A percentile compares a stretch with the other conserved stretches of the same genome.
Evolutionary conservation across 257 asterid genomes (phyloP).

Genomic region (Petunia secreta): DNA sequence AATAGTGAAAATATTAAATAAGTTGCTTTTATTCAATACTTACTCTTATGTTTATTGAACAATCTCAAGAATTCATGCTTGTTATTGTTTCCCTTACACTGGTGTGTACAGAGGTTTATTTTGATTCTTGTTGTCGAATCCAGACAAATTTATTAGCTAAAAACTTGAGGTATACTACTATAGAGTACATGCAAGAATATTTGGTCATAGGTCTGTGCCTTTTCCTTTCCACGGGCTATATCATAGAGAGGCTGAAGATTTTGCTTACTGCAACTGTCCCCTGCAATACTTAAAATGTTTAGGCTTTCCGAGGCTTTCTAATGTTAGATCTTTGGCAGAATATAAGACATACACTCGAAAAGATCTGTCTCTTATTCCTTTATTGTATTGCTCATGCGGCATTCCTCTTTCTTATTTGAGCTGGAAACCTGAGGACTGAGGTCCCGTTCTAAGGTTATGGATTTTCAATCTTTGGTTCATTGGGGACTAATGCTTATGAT

Average conservation of each 20-base stretch:
- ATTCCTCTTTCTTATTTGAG: constrained; percentile 18
- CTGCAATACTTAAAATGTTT: not conserved
- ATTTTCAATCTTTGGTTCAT: constrained; percentile 6
- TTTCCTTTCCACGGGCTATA: not conserved
- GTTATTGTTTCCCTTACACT: not conserved
- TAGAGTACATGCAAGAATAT: not conserved
- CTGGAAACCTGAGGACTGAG: constrained; percentile 23
- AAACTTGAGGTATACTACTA: not conserved
- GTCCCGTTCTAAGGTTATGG: constrained; percentile 13
- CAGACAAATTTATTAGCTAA: constrained; percentile 3
- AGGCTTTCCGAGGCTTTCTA: not conserved
- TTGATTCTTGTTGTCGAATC: not conserved
- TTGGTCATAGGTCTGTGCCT: not conserved
- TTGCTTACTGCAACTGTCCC: not conserved
- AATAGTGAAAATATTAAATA: not conserved
- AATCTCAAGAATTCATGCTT: not conserved
- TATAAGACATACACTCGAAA: not conserved
- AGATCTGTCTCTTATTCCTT: constrained; percentile 17
- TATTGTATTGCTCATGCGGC: not conserved
- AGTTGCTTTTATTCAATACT: not conserved
- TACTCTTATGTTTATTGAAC: not conserved
- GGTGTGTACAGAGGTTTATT: not conserved
- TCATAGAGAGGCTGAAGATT: constrained; percentile 7
- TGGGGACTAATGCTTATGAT: constrained; percentile 11
- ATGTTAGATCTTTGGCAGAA: constrained; percentile 8